phyloP scores from a whole-genome alignment of 768 basidiomycete genomes.

The Mycena vulgaris region DNA sequence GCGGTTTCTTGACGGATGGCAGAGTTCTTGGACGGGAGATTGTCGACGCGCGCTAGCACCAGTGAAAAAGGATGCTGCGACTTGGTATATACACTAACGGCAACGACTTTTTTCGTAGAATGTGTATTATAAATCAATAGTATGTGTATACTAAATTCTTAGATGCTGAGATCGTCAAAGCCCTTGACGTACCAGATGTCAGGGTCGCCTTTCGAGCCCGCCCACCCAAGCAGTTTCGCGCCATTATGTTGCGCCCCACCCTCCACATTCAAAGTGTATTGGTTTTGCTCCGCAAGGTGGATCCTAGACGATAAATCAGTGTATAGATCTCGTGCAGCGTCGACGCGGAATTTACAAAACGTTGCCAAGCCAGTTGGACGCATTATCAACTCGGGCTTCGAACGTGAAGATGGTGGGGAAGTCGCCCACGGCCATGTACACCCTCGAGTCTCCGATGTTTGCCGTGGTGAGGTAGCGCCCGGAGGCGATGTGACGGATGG shows the following conservation, averaged over 20 bases:
- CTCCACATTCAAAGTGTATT: constrained; percentile 14
- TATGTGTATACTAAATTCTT: neutral
- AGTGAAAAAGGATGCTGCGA: constrained; percentile 22
- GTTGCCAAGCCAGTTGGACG: neutral
- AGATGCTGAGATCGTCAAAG: neutral
- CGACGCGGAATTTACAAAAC: neutral
- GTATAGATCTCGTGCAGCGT: neutral
- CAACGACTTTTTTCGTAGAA: too few relatives aligned
- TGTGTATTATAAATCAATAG: too few relatives aligned
- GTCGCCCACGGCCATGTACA: constrained; percentile 4
- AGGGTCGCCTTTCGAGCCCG: neutral
- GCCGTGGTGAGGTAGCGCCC: constrained; percentile 6
- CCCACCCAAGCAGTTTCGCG: neutral
- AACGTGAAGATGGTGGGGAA: constrained; percentile 8
- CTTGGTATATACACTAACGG: constrained; percentile 29
- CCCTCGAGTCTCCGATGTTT: neutral
- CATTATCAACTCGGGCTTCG: neutral
- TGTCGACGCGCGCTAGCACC: constrained; percentile 29
- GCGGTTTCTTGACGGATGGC: constrained; percentile 20
- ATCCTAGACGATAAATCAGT: neutral
- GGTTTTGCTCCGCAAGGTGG: constrained; percentile 1
- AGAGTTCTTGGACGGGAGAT: constrained; percentile 14
- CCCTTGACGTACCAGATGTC: constrained; percentile 4
- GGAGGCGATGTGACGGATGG: constrained; percentile 5
- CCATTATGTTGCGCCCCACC: neutral